Evolutionary conservation across 2,329 filamentous ascomycete species (phyloP).

Genomic region (Colletotrichum sp.): DNA sequence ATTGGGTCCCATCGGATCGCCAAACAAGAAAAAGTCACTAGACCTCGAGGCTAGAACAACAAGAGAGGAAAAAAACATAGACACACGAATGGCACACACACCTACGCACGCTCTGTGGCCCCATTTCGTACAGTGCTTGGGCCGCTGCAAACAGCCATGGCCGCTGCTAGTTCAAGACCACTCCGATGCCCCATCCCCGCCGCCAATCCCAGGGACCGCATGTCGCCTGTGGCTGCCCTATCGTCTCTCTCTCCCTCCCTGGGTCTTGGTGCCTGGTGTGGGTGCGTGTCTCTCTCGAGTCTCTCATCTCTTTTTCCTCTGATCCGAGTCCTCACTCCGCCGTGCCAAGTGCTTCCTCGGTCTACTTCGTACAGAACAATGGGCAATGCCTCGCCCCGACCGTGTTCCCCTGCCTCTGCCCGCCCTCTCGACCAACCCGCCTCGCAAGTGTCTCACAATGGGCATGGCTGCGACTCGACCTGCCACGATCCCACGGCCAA

Average conservation of each 20-base stretch:
- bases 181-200: not conserved
- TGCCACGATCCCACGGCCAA: not conserved
- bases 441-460: constrained; percentile 10
- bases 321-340: not conserved
- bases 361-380: not conserved
- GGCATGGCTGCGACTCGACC: constrained; percentile 1
- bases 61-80: not conserved
- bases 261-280: not conserved
- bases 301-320: not conserved
- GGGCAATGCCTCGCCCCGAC: not conserved
- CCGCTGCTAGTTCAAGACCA: not conserved
- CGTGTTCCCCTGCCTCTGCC: not conserved
- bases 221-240: not conserved
- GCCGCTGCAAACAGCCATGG: constrained; percentile 1
- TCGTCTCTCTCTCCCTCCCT: not conserved
- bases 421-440: not conserved
- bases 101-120: not conserved
- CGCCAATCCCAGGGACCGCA: not conserved
- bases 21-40: not conserved
- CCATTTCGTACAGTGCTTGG: not conserved
- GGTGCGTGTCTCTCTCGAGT: not conserved
- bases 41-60: not conserved
- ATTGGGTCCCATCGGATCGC: not conserved
- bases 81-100: not conserved
- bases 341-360: not conserved